Percentiles rank a stretch among this genome's conserved stretches.
These are phyloP conservation scores for Arctostaphylos glauca DNA, from an alignment of 148 eudicot genomes.

Conservation along the genomic window DNA sequence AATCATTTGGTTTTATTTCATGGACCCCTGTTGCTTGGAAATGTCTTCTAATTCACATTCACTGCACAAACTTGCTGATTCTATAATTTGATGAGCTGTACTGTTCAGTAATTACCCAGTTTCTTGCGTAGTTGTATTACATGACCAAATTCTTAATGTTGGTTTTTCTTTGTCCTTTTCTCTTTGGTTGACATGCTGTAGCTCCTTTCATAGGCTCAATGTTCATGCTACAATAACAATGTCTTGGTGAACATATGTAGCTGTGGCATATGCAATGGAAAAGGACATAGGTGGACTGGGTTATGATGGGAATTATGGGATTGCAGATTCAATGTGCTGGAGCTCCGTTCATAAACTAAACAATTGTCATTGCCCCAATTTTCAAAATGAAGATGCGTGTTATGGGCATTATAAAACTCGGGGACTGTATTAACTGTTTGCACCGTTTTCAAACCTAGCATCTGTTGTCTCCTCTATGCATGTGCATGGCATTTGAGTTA, in stretches of 20 bases:
- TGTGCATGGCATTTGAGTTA: neutral
- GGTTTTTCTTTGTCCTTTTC: no score
- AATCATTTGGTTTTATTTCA: neutral
- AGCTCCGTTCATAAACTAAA: neutral
- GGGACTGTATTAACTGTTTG: neutral
- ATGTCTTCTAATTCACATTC: neutral
- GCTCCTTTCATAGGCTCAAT: neutral
- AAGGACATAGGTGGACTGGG: neutral
- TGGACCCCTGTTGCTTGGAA: conserved; percentile 1
- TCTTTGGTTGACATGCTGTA: neutral
- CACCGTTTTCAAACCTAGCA: neutral
- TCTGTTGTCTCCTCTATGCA: neutral
- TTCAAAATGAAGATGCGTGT: neutral
- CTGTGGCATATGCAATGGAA: neutral
- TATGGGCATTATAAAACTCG: neutral
- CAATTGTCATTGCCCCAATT: neutral
- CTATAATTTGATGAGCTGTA: neutral
- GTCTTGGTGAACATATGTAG: conserved; percentile 9
- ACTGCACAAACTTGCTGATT: neutral
- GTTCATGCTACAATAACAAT: neutral
- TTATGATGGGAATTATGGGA: neutral
- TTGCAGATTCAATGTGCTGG: neutral
- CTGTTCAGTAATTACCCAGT: neutral
- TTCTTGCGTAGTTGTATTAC: neutral
- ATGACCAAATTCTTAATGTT: neutral